Evolutionary conservation across 1,284 basidiomycete species (phyloP), one percentile per base, ranked within the genome.

Genomic region (Microbotryum scabiosae): DNA sequence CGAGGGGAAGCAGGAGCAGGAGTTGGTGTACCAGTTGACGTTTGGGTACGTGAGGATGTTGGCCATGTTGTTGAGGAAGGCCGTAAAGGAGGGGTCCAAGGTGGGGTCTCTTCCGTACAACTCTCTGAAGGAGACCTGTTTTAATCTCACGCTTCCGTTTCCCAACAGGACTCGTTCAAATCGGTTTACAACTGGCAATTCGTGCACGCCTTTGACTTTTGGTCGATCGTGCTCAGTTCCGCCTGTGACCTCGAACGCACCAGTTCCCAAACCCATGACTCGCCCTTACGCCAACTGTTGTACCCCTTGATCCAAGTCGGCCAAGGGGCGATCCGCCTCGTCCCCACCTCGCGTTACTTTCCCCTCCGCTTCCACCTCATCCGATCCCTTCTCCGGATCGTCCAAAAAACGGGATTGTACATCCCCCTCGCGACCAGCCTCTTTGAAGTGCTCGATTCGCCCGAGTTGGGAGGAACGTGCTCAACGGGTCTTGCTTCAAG

Each of bases 131-230:
- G 32, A 23, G 12, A 10, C 23, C 44, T 43, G 18, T 57, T 21
- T 56, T 47, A 32, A 36, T 18, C 51, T 20, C 18, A 61, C 23
- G 5, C 21, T 1, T 41, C 16, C 26, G 26, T n/a, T 59, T 46
- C 60, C 70, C 8, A 4, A 51, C 49, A 90, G 84, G 90, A 93
- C 70, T 85, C 88, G 6, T 92, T 87, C 78, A 86, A 86, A 74
- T 85, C 87, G 69, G 91, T 97, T 25, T 94, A 97, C 78, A 98
- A 97, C 77, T 99, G 96, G 96, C 94, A 97, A 75, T 98, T 87
- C 70, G 86, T 88, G 7, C 94, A 97, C 74, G 90, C 86, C 64
- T 79, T 99, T 68, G 96, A 98, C 78, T 97, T 98, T 72, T 99
- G 96, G 96, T 83, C 84, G 54, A 80, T 90, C 56, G 89, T 97